phyloP scores from a whole-genome alignment of 257 asterid genomes.

The Solanum medicagineum region DNA sequence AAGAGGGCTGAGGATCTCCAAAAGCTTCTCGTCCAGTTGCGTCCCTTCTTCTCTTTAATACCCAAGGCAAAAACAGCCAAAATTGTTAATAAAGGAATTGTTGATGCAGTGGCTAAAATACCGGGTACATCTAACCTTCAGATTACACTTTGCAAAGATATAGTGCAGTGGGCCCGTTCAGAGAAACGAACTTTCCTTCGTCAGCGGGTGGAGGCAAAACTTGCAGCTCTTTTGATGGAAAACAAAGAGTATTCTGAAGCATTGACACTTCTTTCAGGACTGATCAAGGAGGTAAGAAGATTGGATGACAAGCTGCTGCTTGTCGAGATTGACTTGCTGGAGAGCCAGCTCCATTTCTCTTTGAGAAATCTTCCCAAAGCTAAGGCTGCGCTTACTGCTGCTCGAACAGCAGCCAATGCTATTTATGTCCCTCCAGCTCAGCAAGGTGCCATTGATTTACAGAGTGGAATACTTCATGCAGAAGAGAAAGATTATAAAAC shows the following conservation, averaged over 20 bases:
- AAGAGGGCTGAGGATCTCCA: conserved; percentile 22
- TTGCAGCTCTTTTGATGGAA: conserved; percentile 36
- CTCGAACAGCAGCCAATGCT: conserved; percentile 35
- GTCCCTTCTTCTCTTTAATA: conserved; percentile 31
- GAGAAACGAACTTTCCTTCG: conserved; percentile 42
- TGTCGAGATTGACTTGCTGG: conserved; percentile 35
- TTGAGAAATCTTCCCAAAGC: conserved; percentile 38
- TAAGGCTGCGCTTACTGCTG: conserved; percentile 37
- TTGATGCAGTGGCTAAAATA: conserved; percentile 29
- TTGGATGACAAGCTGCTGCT: conserved; percentile 36
- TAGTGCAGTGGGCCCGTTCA: conserved; percentile 31
- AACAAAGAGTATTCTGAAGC: conserved; percentile 33
- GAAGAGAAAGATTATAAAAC: conserved; percentile 39
- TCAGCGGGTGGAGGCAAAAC: conserved; percentile 34
- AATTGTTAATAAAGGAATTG: conserved; percentile 24
- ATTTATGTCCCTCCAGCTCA: conserved; percentile 39
- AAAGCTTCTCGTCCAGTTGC: conserved; percentile 16
- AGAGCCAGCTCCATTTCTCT: conserved; percentile 35
- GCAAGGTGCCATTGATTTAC: conserved; percentile 36
- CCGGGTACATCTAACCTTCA: conserved; percentile 34
- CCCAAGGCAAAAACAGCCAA: conserved; percentile 40
- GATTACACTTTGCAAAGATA: conserved; percentile 34
- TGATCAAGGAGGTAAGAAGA: conserved; percentile 35
- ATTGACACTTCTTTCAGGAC: conserved; percentile 25
- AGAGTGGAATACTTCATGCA: conserved; percentile 40